A percentile compares a stretch with the other conserved stretches of the same genome.
These are phyloP conservation scores for Ceratocystis papillata DNA, from an alignment of 2,329 filamentous ascomycete species.

Conservation along the genomic window DNA sequence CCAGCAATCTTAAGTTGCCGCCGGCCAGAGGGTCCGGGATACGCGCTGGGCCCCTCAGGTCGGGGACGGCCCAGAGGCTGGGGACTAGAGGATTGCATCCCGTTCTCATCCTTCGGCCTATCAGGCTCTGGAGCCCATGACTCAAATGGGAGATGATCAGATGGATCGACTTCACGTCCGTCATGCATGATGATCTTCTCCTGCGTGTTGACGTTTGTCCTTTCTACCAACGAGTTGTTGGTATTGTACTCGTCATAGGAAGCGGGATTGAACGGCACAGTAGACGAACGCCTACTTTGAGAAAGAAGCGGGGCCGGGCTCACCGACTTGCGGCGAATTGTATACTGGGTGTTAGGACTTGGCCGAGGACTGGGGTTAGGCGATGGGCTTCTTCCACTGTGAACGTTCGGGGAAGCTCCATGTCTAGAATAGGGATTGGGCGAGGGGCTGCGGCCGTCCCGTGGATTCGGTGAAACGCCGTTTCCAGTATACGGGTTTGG, in stretches of 20 bases:
- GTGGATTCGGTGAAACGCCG: slow-evolving; percentile 25
- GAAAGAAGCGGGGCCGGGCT: slow-evolving; percentile 53
- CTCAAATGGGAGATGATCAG: slow-evolving; percentile 66
- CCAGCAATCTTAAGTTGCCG: slow-evolving; percentile 42
- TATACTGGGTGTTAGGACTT: slow-evolving; percentile 39
- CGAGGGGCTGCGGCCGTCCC: slow-evolving; percentile 28
- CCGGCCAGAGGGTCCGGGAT: slow-evolving; percentile 29
- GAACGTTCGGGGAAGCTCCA: slow-evolving; percentile 8
- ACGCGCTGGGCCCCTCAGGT: slow-evolving; percentile 40
- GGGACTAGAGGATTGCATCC: slow-evolving; percentile 27
- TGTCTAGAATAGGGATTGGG: slow-evolving; percentile 21
- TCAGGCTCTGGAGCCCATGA: slow-evolving; percentile 70
- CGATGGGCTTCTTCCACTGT: slow-evolving; percentile 29
- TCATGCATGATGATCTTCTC: slow-evolving; percentile 67
- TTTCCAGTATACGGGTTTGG: slow-evolving; percentile 29
- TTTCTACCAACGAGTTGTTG: slow-evolving; percentile 33
- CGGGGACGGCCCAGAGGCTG: slow-evolving; percentile 36
- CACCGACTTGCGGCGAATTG: slow-evolving; percentile 60
- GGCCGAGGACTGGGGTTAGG: slow-evolving; percentile 33
- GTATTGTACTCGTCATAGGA: slow-evolving; percentile 66
- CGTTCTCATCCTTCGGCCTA: slow-evolving; percentile 32
- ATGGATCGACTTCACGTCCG: slow-evolving; percentile 67
- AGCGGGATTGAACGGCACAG: slow-evolving; percentile 62
- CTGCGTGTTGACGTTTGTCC: slow-evolving; percentile 30
- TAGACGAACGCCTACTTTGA: slow-evolving; percentile 44